Base-by-base conservation (phyloP, 495 filamentous ascomycete genomes). In the Aspergillus wentii region DNA sequence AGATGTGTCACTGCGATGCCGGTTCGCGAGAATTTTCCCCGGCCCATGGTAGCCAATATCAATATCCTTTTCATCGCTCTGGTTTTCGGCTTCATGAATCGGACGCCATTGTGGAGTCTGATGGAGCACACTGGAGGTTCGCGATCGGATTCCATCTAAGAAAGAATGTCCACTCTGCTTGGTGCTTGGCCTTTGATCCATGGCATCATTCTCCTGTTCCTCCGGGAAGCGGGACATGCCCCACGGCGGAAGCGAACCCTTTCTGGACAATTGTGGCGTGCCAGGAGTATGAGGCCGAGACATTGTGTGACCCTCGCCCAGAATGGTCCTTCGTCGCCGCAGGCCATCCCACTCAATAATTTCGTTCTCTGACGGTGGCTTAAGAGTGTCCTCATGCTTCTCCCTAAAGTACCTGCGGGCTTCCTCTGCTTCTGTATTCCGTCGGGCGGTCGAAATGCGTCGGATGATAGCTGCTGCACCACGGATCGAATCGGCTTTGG, bases 401-500 rank as follows among this genome's bases (percentile, higher is more conserved):
- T 96, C 91, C 44, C 91, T 80, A 43, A 82, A 79, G 40, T 94
- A 73, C 29, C 86, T 78, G 46, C 76, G 82, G 3, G 82, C 80
- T 58, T 98, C 92, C 23, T 88, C 80, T 17, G 77, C 69, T 50
- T 96, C 88, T 67, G 80, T 82, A 55, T 83, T 86, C 35, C 82
- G 79, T 26, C 90, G 74, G 1, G 83, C 73, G 22, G 72, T 69
- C 9, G 88, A 95, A 22, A 98, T 71, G 18, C 86, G 76, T 33
- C 92, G 79, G 28, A 98, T 76, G 43, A 98, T 90, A 22, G 90
- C 88, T 3, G 87, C 92, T 2, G 91, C 70, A 38, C 92, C 94
- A 41, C 92, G 84, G 56, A 98, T 94, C 10, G 94, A 88, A 59
- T 98, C 92, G 3, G 92, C 92, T 56, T 94, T 94, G 22, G 92